Percentiles rank a stretch among this genome's conserved stretches.
Evolutionary conservation across 768 basidiomycete genomes (phyloP).

Genomic region (Strobilomyces echinocephalus): DNA sequence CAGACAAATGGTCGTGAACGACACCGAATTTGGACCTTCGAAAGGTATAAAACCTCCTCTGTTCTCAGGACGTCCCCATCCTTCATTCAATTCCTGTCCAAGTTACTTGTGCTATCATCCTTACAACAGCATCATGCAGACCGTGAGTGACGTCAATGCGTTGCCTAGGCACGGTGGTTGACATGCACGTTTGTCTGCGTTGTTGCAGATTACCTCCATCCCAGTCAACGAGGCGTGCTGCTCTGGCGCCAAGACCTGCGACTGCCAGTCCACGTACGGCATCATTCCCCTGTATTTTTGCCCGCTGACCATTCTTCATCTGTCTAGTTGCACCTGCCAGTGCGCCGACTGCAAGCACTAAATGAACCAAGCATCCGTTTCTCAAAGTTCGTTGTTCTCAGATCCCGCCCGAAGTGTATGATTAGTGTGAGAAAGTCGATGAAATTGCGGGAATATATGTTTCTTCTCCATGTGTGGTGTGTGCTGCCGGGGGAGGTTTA

Average conservation of each 20-base stretch:
- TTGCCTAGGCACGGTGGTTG: no score
- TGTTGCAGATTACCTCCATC: background rate
- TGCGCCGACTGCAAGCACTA: conserved; percentile 20
- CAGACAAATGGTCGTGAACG: background rate
- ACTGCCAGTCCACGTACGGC: conserved; percentile 9
- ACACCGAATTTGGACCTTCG: background rate
- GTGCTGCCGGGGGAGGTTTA: no score
- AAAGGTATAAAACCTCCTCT: conserved; percentile 1
- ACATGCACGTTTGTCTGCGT: no score
- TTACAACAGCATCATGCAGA: no score
- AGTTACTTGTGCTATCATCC: background rate
- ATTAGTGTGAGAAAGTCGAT: no score
- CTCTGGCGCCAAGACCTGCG: conserved; percentile 2
- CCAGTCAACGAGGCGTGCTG: conserved; percentile 23
- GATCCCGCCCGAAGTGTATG: no score
- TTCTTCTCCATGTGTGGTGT: no score
- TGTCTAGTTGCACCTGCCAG: conserved; percentile 14
- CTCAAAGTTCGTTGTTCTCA: no score
- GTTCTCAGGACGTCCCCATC: background rate
- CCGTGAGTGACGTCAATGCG: no score
- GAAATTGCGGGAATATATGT: no score
- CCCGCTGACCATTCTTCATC: background rate
- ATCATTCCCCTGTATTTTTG: background rate
- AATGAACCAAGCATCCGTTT: background rate
- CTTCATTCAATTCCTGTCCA: background rate